Conservation (phyloP, 2,329 filamentous ascomycete genomes). For the Trichoderma breve region DNA sequence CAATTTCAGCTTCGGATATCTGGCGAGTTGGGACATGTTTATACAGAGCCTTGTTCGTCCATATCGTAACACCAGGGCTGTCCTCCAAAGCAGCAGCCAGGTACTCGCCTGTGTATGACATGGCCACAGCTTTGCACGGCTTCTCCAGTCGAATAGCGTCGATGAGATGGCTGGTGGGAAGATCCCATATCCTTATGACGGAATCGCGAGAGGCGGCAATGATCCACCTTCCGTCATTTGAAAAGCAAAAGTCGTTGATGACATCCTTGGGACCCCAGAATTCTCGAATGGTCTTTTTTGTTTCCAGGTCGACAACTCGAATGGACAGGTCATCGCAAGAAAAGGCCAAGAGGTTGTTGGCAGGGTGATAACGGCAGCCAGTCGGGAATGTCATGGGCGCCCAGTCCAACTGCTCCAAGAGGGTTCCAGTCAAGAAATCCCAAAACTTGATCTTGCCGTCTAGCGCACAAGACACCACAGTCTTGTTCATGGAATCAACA, state of each 20-base stretch:
- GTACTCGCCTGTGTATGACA: conserved; percentile 88
- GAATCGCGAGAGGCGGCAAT: conserved; percentile 81
- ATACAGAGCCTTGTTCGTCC: conserved; percentile 93
- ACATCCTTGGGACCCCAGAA: conserved; percentile 76
- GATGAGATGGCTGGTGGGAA: conserved; percentile 92
- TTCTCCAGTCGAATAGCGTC: conserved; percentile 81
- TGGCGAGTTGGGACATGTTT: conserved; percentile 82
- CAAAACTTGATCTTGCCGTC: conserved; percentile 98
- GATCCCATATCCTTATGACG: conserved; percentile 84
- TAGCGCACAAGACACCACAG: conserved; percentile 78
- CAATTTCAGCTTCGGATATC: conserved; percentile 74
- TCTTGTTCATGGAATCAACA: conserved; percentile 85
- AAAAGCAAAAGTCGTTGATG: conserved; percentile 84
- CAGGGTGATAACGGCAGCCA: conserved; percentile 74
- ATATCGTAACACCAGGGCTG: conserved; percentile 84
- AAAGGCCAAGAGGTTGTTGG: conserved; percentile 82
- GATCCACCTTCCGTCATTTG: conserved; percentile 90
- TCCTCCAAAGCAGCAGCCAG: conserved; percentile 85
- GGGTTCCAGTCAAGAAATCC: conserved; percentile 82
- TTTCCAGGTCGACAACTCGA: conserved; percentile 85
- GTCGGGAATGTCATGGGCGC: conserved; percentile 70
- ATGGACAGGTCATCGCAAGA: conserved; percentile 87
- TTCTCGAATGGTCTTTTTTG: conserved; percentile 86
- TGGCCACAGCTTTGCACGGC: conserved; percentile 79
- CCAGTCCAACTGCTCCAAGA: conserved; percentile 82